These are phyloP conservation scores for Spergularia marina DNA, from an alignment of 148 eudicot genomes.

Conservation along the genomic window DNA sequence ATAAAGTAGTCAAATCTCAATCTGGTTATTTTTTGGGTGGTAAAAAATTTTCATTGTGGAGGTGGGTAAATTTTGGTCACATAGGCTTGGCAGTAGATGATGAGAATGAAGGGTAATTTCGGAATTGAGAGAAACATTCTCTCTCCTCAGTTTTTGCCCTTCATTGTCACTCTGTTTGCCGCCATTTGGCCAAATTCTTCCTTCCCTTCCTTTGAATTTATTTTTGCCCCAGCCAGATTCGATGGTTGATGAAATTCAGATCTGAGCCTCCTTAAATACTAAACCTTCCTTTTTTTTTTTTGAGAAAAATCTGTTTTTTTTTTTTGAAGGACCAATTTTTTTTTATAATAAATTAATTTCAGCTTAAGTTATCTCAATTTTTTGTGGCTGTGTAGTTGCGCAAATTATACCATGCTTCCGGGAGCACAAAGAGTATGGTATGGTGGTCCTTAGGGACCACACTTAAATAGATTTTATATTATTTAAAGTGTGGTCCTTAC, in stretches of 20 bases:
- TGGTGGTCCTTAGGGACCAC: no score
- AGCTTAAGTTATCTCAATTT: no score
- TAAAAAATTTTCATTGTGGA: neutral
- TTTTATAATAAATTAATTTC: no score
- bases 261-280: neutral
- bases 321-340: no score
- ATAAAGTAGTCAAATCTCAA: neutral
- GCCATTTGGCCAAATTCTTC: neutral
- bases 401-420: no score
- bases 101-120: neutral
- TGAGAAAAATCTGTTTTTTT: neutral
- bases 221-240: neutral
- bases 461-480: no score
- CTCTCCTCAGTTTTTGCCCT: neutral
- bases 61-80: neutral
- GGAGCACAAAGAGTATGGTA: no score
- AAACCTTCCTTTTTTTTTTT: neutral
- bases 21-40: neutral
- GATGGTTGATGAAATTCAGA: constrained; percentile 3
- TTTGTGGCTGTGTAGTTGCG: no score
- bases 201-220: neutral
- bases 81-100: neutral
- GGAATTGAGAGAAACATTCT: neutral
- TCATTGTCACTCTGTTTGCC: neutral
- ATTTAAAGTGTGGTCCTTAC: no score